phyloP scores from a whole-genome alignment of 257 asterid genomes.

The Knoxia roxburghii region DNA sequence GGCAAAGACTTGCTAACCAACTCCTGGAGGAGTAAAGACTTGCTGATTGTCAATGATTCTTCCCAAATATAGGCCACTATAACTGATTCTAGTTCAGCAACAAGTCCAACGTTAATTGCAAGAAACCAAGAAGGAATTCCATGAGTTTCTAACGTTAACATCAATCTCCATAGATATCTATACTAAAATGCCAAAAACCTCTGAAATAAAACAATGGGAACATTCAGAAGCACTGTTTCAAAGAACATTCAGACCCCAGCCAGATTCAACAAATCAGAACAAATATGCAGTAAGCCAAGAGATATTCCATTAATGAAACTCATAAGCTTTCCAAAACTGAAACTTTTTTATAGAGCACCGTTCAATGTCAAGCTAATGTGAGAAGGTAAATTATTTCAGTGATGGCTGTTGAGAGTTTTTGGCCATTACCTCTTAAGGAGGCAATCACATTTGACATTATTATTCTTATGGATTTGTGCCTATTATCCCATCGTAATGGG shows the following conservation, averaged over 20 bases:
- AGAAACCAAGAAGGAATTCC: too few species aligned
- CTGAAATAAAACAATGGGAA: too few species aligned
- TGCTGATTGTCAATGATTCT: too few species aligned
- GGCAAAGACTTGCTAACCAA: too few species aligned
- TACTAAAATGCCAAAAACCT: too few species aligned
- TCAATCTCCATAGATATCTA: too few species aligned
- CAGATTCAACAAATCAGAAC: background rate
- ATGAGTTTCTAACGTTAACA: too few species aligned
- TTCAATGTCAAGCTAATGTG: background rate
- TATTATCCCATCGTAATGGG: constrained; percentile 8
- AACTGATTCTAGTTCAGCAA: too few species aligned
- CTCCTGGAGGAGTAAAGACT: too few species aligned
- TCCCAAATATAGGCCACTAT: too few species aligned
- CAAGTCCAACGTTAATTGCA: too few species aligned
- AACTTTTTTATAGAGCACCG: background rate
- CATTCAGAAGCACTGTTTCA: background rate
- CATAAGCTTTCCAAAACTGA: background rate
- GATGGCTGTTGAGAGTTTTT: constrained; percentile 13
- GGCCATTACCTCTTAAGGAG: constrained; percentile 16
- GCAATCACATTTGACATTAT: constrained; percentile 19
- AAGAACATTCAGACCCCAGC: background rate
- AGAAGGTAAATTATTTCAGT: constrained; percentile 35
- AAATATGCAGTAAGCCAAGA: background rate
- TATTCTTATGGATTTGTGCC: constrained; percentile 28
- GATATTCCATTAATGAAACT: too few species aligned